These are phyloP conservation scores for Porcisia hertigi DNA, from an alignment of 208 protist genomes.

Conservation along the genomic window DNA sequence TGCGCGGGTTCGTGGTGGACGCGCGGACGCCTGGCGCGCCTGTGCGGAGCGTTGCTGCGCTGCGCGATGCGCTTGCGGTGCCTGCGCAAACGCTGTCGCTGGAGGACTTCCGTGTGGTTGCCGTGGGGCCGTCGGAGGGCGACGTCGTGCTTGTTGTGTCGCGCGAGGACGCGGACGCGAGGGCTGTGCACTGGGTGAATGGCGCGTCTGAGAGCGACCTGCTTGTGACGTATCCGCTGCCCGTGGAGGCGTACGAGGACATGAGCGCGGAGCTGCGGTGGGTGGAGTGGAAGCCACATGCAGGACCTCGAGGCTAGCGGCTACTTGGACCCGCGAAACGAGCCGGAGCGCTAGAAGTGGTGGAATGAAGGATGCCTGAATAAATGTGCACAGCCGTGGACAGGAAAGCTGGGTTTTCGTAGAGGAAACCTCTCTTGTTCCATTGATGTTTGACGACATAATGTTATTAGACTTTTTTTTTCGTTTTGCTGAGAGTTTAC, in stretches of 20 bases:
- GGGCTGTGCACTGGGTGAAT: conserved; percentile 46
- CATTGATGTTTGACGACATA: no score
- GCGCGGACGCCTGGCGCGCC: conserved; percentile 25
- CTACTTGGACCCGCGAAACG: neutral
- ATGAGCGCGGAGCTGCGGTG: conserved; percentile 34
- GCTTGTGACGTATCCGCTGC: conserved; percentile 47
- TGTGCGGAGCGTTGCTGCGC: neutral
- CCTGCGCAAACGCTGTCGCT: conserved; percentile 58
- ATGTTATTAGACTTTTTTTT: no score
- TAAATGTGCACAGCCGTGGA: neutral
- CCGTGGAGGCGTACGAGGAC: conserved; percentile 41
- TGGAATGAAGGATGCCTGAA: neutral
- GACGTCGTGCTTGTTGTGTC: conserved; percentile 37
- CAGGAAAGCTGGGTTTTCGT: no score
- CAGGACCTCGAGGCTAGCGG: neutral
- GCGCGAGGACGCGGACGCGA: conserved; percentile 31
- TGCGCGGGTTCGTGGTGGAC: conserved; percentile 40
- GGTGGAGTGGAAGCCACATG: conserved; percentile 13
- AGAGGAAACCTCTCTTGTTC: no score
- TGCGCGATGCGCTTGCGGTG: conserved; percentile 31
- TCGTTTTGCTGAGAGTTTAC: no score
- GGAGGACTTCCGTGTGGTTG: conserved; percentile 57
- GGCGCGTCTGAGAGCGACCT: conserved; percentile 49
- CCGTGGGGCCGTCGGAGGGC: conserved; percentile 19
- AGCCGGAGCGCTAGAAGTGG: neutral